A percentile compares a stretch with the other conserved stretches of the same genome.
These are phyloP conservation scores for Penicillium coffeae DNA, from an alignment of 495 filamentous ascomycete genomes.

Conservation along the genomic window DNA sequence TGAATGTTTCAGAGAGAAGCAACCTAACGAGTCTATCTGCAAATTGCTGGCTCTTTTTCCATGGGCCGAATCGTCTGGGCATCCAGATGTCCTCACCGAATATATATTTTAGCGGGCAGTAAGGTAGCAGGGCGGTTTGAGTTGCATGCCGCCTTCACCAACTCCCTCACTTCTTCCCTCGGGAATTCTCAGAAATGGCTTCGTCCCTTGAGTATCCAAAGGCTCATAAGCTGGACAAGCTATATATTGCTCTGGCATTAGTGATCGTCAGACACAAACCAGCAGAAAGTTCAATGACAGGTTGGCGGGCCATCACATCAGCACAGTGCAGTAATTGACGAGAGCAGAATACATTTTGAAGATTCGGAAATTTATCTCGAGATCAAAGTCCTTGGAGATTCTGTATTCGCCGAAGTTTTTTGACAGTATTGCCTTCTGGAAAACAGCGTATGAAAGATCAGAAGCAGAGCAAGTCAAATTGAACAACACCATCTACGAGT, in stretches of 20 bases:
- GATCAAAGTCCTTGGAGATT: conserved; percentile 5
- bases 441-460: conserved; percentile 43
- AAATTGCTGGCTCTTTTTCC: no score
- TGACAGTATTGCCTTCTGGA: conserved; percentile 50
- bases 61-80: no score
- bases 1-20: no score
- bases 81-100: no score
- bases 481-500: conserved; percentile 37
- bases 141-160: no score
- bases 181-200: no score
- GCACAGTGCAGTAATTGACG: not conserved
- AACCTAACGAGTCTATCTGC: no score
- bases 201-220: no score
- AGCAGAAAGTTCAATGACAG: not conserved
- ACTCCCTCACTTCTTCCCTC: no score
- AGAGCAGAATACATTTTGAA: conserved; percentile 38
- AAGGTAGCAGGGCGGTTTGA: no score
- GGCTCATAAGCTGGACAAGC: not conserved
- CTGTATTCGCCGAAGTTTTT: conserved; percentile 31
- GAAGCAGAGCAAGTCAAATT: conserved; percentile 43
- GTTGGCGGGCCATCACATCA: not conserved
- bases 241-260: not conserved
- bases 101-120: no score
- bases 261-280: not conserved
- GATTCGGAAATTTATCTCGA: conserved; percentile 35